phyloP scores from a whole-genome alignment of 306 rosid genomes.

The Vigna radiata region DNA sequence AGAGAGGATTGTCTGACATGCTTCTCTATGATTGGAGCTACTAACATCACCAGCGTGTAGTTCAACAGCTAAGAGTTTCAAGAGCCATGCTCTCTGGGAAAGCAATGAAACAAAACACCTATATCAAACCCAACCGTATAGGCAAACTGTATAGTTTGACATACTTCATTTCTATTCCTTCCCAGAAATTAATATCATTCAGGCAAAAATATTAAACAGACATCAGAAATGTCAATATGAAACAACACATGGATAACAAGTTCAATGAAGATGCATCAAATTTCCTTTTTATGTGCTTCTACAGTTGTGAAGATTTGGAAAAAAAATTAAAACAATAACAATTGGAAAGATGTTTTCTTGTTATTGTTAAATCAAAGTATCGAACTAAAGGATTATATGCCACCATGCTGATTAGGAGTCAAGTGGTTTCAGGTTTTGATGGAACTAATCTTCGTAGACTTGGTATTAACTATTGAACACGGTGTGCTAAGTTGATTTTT shows the following conservation, averaged over 20 bases:
- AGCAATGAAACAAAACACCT: constrained; percentile 37
- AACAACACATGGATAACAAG: not conserved
- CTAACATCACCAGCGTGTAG: constrained; percentile 83
- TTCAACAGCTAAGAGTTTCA: constrained; percentile 85
- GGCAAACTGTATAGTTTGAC: not conserved
- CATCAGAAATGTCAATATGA: not conserved
- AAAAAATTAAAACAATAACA: not conserved
- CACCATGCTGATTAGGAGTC: no score
- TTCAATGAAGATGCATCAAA: not conserved
- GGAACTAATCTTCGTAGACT: not conserved
- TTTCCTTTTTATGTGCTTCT: not conserved
- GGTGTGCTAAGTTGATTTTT: not conserved
- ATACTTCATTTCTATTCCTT: not conserved
- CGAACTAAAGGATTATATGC: not conserved
- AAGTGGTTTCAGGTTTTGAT: not conserved
- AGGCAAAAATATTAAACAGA: not conserved
- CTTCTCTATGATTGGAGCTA: constrained; percentile 71
- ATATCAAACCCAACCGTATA: constrained; percentile 23
- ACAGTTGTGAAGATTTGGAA: not conserved
- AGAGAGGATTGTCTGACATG: constrained; percentile 76
- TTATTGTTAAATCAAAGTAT: not conserved
- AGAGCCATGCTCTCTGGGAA: constrained; percentile 89
- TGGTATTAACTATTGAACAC: not conserved
- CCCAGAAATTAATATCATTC: not conserved
- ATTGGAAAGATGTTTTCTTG: not conserved